A percentile compares a stretch with the other conserved stretches of the same genome.
These are phyloP conservation scores for Mycena amicta DNA, from an alignment of 768 basidiomycete genomes.

Conservation along the genomic window DNA sequence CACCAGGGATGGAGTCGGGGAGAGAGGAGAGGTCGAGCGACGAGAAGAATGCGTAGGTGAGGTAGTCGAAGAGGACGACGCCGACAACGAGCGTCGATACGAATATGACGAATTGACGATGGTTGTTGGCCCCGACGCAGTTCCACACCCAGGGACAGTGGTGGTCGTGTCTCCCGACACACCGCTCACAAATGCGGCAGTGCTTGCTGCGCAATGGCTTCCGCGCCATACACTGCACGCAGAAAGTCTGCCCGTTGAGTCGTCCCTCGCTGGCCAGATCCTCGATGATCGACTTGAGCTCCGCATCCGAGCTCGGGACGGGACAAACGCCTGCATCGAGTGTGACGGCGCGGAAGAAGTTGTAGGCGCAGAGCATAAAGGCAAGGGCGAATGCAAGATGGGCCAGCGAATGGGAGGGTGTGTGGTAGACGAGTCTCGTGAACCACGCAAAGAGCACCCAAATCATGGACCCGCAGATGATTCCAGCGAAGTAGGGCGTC, in stretches of 20 bases:
- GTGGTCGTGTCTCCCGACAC: constrained; percentile 92
- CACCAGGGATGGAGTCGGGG: constrained; percentile 23
- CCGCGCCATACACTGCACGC: constrained; percentile 92
- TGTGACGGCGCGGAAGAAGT: constrained; percentile 88
- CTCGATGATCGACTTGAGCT: constrained; percentile 73
- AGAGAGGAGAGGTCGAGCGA: constrained; percentile 33
- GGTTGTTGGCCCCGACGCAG: constrained; percentile 93
- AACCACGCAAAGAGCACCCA: constrained; percentile 89
- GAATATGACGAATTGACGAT: constrained; percentile 95
- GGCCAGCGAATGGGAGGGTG: constrained; percentile 71
- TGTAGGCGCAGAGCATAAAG: constrained; percentile 77
- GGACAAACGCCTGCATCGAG: constrained; percentile 91
- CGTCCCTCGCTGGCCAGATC: constrained; percentile 85
- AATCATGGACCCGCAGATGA: constrained; percentile 81
- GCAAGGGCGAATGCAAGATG: constrained; percentile 77
- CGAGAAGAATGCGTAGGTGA: constrained; percentile 52
- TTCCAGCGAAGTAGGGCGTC: constrained; percentile 92
- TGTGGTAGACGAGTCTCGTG: constrained; percentile 72
- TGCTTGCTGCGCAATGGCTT: constrained; percentile 95
- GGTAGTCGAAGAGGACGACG: constrained; percentile 78
- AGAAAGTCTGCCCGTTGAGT: constrained; percentile 95
- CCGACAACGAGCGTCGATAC: constrained; percentile 83
- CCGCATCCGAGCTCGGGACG: constrained; percentile 76
- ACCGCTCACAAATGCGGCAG: constrained; percentile 89
- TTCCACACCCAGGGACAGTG: constrained; percentile 99